These are phyloP conservation scores for Zygosaccharomyces pseudobailii DNA, from an alignment of 1,139 yeast genomes.

Conservation along the genomic window DNA sequence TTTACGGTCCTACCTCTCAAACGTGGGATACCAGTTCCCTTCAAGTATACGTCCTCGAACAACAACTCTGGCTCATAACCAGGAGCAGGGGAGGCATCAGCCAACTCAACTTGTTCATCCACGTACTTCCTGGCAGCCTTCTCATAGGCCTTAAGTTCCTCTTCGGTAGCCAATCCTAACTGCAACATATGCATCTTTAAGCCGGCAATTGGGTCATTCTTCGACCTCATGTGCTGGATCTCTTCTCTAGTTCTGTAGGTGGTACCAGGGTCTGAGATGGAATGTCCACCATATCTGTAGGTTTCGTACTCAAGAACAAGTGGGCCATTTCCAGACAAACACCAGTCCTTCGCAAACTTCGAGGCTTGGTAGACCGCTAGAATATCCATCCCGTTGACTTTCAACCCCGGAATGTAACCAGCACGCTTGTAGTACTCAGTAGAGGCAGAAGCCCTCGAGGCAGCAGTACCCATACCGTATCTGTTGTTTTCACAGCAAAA, in stretches of 20 bases:
- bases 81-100: slow-evolving; percentile 92
- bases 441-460: slow-evolving; percentile 92
- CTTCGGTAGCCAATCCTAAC: slow-evolving; percentile 82
- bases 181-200: slow-evolving; percentile 83
- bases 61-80: slow-evolving; percentile 91
- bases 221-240: slow-evolving; percentile 98
- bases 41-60: slow-evolving; percentile 94
- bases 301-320: slow-evolving; percentile 94
- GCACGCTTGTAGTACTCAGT: slow-evolving; percentile 98
- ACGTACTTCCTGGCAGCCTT: slow-evolving; percentile 94
- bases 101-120: slow-evolving; percentile 89
- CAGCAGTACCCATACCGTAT: slow-evolving; percentile 99
- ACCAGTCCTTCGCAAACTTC: slow-evolving; percentile 95
- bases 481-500: slow-evolving; percentile 98
- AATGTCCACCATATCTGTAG: slow-evolving; percentile 99
- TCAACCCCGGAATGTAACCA: slow-evolving; percentile 97
- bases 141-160: slow-evolving; percentile 88
- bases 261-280: slow-evolving; percentile 99
- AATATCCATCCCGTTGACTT: slow-evolving; percentile 98
- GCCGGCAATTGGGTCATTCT: slow-evolving; percentile 97
- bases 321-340: slow-evolving; percentile 91
- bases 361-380: slow-evolving; percentile 94
- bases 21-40: slow-evolving; percentile 86
- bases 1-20: slow-evolving; percentile 96
- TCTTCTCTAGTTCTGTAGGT: slow-evolving; percentile 99